Evolutionary conservation across 2,329 filamentous ascomycete genomes (phyloP).

Genomic region (Calonectria leucothoes): DNA sequence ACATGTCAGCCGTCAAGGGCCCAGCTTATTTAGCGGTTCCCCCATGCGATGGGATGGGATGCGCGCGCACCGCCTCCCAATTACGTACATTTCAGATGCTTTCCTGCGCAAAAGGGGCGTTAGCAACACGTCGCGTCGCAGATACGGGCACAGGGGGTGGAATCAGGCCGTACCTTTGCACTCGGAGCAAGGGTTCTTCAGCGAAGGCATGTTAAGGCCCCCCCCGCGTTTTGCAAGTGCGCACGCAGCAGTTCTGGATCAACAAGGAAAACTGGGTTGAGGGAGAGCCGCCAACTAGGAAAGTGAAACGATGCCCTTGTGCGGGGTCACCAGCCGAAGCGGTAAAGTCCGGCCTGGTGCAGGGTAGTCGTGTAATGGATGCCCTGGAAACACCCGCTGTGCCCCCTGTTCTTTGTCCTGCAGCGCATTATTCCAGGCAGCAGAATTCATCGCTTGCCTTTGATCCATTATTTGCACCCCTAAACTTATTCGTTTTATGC

Average conservation of each 20-base stretch:
- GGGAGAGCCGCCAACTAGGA: neutral
- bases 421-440: neutral
- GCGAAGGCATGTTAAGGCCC: slow-evolving; percentile 20
- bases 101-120: slow-evolving; percentile 14
- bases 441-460: neutral
- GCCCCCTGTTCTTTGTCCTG: neutral
- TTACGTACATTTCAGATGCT: slow-evolving; percentile 37
- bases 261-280: slow-evolving; percentile 1
- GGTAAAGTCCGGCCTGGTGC: neutral
- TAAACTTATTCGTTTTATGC: neutral
- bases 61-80: neutral
- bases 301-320: neutral
- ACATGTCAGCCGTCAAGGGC: slow-evolving; percentile 5
- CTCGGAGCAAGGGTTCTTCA: slow-evolving; percentile 33
- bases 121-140: neutral
- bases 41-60: neutral
- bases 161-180: slow-evolving; percentile 28
- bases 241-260: neutral
- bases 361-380: neutral
- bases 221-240: neutral
- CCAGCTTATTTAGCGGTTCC: neutral
- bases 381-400: neutral
- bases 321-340: slow-evolving; percentile 13
- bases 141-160: neutral
- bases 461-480: neutral